Evolutionary conservation across 2,329 filamentous ascomycete genomes (phyloP).

Genomic region (Colletotrichum liaoningense): DNA sequence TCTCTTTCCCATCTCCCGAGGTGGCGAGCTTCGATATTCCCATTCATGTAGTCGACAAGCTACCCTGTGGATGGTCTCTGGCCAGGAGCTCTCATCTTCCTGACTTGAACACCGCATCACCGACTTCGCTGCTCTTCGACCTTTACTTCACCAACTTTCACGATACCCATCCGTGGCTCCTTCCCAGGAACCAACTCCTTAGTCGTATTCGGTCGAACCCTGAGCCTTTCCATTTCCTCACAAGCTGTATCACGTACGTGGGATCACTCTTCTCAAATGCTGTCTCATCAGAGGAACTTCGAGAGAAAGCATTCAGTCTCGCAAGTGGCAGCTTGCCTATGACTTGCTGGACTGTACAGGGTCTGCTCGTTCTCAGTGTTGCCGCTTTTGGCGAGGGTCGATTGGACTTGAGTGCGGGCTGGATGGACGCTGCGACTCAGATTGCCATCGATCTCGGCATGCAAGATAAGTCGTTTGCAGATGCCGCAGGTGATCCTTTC

Average conservation of each 20-base stretch:
- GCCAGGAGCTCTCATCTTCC: conserved; percentile 33
- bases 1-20: conserved; percentile 36
- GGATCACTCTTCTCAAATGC: conserved; percentile 50
- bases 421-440: conserved; percentile 42
- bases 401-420: conserved; percentile 42
- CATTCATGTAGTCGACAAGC: conserved; percentile 37
- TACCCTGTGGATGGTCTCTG: conserved; percentile 40
- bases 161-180: conserved; percentile 35
- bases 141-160: conserved; percentile 44
- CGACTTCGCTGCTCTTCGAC: conserved; percentile 36
- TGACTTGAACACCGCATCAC: conserved; percentile 29
- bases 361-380: conserved; percentile 45
- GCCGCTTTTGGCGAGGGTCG: conserved; percentile 45
- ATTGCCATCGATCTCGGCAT: conserved; percentile 48
- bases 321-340: conserved; percentile 47
- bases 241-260: conserved; percentile 49
- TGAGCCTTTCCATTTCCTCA: conserved; percentile 41
- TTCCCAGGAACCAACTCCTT: conserved; percentile 33
- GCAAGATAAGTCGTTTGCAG: conserved; percentile 46
- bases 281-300: conserved; percentile 44
- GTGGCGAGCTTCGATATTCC: conserved; percentile 36
- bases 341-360: conserved; percentile 47
- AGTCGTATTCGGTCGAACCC: conserved; percentile 15
- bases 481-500: conserved; percentile 46
- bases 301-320: conserved; percentile 44